phyloP scores from a whole-genome alignment of 2,329 filamentous ascomycete species.

The Aspergillus udagawae region DNA sequence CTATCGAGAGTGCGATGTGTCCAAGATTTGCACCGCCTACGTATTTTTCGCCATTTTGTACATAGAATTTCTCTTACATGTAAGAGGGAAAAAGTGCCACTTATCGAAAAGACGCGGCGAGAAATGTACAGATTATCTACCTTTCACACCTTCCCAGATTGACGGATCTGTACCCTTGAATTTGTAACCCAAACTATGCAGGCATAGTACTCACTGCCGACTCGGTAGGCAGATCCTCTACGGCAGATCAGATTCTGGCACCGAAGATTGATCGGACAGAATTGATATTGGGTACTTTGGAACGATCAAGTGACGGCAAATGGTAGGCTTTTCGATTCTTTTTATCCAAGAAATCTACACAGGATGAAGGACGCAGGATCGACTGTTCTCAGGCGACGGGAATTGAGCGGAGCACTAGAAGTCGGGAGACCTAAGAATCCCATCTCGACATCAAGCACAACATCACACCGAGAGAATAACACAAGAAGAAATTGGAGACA shows the following conservation, averaged over 20 bases:
- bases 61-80: neutral
- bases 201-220: neutral
- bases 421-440: constrained; percentile 1
- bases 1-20: neutral
- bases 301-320: neutral
- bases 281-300: neutral
- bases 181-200: neutral
- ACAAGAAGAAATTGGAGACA: constrained; percentile 5
- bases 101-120: neutral
- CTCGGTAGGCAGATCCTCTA: neutral
- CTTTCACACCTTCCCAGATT: neutral
- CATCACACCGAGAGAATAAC: constrained; percentile 7
- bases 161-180: too few relatives aligned
- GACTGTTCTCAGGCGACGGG: neutral
- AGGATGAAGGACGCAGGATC: neutral
- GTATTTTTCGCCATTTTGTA: neutral
- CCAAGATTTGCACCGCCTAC: neutral
- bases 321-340: neutral
- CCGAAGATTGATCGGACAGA: neutral
- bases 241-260: neutral
- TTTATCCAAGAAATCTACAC: neutral
- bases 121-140: neutral
- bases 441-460: constrained; percentile 2
- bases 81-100: neutral
- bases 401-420: constrained; percentile 3